These are phyloP conservation scores for Vicia faba DNA, from an alignment of 306 rosid species.

Conservation along the genomic window DNA sequence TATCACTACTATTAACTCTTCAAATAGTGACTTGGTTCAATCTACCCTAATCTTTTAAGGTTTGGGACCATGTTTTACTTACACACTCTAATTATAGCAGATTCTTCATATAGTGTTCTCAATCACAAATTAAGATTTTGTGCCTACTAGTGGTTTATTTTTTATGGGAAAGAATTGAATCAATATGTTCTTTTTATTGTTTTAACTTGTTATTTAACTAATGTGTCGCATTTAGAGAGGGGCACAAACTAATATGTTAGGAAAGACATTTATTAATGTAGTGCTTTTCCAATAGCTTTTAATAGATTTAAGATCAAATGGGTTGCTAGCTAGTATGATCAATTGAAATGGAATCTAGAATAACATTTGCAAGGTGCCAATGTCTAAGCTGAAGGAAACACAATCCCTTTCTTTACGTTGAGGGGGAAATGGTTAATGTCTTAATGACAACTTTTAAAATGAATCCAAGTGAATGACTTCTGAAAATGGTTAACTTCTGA, in stretches of 20 bases:
- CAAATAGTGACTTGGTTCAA: slow-evolving; percentile 41
- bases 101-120: slow-evolving; percentile 29
- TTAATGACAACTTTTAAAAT: not conserved
- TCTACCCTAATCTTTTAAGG: slow-evolving; percentile 39
- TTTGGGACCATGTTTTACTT: slow-evolving; percentile 52
- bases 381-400: not conserved
- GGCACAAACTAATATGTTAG: slow-evolving; percentile 29
- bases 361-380: not conserved
- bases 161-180: slow-evolving; percentile 6
- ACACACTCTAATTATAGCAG: slow-evolving; percentile 35
- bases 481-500: no score
- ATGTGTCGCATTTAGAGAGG: slow-evolving; percentile 4
- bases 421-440: not conserved
- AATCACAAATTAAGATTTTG: slow-evolving; percentile 37
- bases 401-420: not conserved
- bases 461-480: no score
- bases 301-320: not conserved
- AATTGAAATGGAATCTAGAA: not conserved
- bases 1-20: slow-evolving; percentile 29
- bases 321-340: not conserved
- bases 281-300: slow-evolving; percentile 29
- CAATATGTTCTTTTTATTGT: slow-evolving; percentile 6
- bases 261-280: slow-evolving; percentile 30
- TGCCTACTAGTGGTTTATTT: slow-evolving; percentile 31
- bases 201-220: not conserved